A percentile compares a stretch with the other conserved stretches of the same genome.
Conservation (phyloP, 2,329 filamentous ascomycete genomes). For the Fusarium pseudonygamai region DNA sequence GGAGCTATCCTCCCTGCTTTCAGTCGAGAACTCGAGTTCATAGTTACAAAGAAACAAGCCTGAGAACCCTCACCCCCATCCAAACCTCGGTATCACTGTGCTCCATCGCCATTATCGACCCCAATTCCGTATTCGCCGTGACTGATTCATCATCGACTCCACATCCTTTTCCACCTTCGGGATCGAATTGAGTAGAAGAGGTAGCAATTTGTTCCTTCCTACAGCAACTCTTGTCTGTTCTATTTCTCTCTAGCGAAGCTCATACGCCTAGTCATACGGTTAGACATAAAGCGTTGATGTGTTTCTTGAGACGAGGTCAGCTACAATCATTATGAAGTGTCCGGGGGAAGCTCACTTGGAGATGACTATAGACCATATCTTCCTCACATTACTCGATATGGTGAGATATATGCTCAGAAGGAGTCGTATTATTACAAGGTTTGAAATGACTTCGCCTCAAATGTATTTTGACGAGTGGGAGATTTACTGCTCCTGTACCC, state of each 20-base stretch:
- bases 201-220: not conserved
- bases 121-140: rapidly evolving
- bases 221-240: not conserved
- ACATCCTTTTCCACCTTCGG: not conserved
- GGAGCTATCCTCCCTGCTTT: not conserved
- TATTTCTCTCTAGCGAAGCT: not conserved
- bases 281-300: not conserved
- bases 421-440: not conserved
- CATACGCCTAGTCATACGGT: not conserved
- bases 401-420: not conserved
- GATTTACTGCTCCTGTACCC: not conserved
- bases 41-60: not conserved
- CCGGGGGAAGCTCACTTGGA: not conserved
- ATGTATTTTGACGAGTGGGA: not conserved
- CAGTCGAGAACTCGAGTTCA: rapidly evolving
- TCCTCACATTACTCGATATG: not conserved
- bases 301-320: not conserved
- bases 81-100: too few species aligned
- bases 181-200: not conserved
- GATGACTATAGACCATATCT: rapidly evolving
- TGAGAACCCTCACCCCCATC: not conserved
- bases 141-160: not conserved
- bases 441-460: not conserved
- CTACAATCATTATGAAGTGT: not conserved
- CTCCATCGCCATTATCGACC: rapidly evolving